Percentiles rank a stretch among this genome's conserved stretches.
Evolutionary conservation across 768 basidiomycete species (phyloP).

Genomic region (Pisolithus microcarpus): DNA sequence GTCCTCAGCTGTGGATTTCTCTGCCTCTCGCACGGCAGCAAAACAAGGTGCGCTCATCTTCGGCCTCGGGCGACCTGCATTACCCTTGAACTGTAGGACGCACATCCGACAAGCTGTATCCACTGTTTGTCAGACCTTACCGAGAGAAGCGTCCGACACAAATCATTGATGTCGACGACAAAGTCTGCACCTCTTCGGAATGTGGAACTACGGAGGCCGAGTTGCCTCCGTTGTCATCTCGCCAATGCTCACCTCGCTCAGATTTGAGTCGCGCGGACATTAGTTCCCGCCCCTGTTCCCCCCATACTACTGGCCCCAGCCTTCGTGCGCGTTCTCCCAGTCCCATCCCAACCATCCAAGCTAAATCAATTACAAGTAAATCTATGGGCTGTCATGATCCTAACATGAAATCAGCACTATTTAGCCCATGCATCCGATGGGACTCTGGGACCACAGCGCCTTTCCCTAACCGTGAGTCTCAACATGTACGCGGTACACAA

Average conservation of each 20-base stretch:
- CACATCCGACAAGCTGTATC: constrained; percentile 12
- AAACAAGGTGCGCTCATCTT: constrained; percentile 16
- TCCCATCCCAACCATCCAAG: constrained; percentile 5
- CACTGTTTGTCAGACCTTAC: constrained; percentile 18
- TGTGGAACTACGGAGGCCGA: constrained; percentile 12
- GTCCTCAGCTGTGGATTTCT: not conserved
- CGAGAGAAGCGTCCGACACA: constrained; percentile 1
- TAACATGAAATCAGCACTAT: constrained; percentile 2
- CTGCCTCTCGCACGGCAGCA: not conserved
- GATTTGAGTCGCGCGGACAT: constrained; percentile 5
- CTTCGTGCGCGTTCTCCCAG: not conserved
- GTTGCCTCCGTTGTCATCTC: constrained; percentile 2
- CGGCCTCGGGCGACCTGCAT: not conserved
- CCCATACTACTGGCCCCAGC: not conserved
- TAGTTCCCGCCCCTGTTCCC: constrained; percentile 4
- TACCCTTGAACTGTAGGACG: constrained; percentile 10
- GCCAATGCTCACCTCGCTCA: constrained; percentile 6
- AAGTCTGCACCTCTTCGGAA: constrained; percentile 12
- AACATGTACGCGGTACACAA: constrained; percentile 60
- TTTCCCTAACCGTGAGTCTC: constrained; percentile 43
- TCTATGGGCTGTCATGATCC: not conserved
- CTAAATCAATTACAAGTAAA: constrained; percentile 1
- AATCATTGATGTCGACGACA: constrained; percentile 11
- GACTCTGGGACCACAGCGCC: constrained; percentile 24
- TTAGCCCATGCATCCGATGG: constrained; percentile 1